Conservation (phyloP, 1,284 basidiomycete species). For the Chalciporus sp. region DNA sequence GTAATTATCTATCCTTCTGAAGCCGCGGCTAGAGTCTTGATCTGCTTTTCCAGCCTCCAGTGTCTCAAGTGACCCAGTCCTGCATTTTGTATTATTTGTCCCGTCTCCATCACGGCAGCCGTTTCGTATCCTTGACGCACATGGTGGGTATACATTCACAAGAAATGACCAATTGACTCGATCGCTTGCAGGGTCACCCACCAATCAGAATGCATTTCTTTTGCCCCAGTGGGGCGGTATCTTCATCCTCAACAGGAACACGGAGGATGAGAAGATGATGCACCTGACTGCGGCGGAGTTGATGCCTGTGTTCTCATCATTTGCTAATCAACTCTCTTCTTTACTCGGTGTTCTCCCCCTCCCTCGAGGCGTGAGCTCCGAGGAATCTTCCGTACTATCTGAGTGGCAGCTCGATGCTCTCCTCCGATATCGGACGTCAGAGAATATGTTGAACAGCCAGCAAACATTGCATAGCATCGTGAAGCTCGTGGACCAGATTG, state of each 20-base stretch:
- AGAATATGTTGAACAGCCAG: conserved; percentile 69
- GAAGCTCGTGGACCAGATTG: conserved; percentile 80
- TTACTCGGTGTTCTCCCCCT: conserved; percentile 79
- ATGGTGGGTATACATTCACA: conserved; percentile 45
- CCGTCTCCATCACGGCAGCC: conserved; percentile 75
- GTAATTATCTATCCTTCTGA: conserved; percentile 45
- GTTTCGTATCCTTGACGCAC: conserved; percentile 63
- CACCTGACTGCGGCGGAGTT: conserved; percentile 51
- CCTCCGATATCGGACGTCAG: conserved; percentile 67
- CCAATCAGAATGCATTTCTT: conserved; percentile 73
- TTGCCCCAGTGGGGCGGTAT: conserved; percentile 97
- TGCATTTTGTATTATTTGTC: conserved; percentile 92
- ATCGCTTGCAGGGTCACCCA: conserved; percentile 41
- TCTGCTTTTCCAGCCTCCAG: conserved; percentile 59
- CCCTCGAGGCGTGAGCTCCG: conserved; percentile 45
- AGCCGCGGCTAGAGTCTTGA: conserved; percentile 13
- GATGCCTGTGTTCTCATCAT: conserved; percentile 64
- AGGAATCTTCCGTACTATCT: conserved; percentile 42
- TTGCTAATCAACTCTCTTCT: conserved; percentile 73
- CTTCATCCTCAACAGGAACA: conserved; percentile 71
- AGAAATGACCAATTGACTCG: conserved; percentile 7
- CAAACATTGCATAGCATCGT: conserved; percentile 83
- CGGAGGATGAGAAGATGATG: conserved; percentile 28
- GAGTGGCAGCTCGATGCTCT: conserved; percentile 83
- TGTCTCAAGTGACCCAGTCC: conserved; percentile 86